Evolutionary conservation across 345 rosid species (phyloP), one percentile per base, ranked within the genome.

Genomic region (Ailanthus altissimus): DNA sequence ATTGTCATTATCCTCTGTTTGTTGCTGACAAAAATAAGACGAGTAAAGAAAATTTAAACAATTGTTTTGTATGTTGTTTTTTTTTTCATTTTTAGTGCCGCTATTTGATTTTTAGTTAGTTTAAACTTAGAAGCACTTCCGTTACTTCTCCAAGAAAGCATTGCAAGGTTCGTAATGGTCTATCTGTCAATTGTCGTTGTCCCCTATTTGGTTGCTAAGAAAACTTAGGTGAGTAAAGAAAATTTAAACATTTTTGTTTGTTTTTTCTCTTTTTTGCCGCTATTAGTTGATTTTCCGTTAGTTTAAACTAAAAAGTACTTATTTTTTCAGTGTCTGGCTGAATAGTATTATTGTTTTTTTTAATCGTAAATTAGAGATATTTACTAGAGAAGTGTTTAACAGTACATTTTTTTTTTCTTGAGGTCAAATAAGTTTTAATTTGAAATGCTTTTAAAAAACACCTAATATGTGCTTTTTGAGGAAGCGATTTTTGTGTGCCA

Each of bases 1-100:
- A 46, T 73, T 6, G 11, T 61, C 64, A 57, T 49, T 72, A 26
- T 72, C 16, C 7, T 56, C 23, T 63, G 65, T 68, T 61, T 28
- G 40, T 62, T 74, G 21, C 73, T 12, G 54, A 73, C 60, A 49
- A 36, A 61, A 18, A 6, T 18, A 0, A n/a, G n/a, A n/a, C n/a
- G n/a, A n/a, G n/a, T n/a, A n/a, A n/a, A n/a, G n/a, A n/a, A n/a
- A n/a, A n/a, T n/a, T n/a, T n/a, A n/a, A n/a, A n/a, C n/a, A n/a
- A n/a, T n/a, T n/a, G n/a, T n/a, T n/a, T n/a, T n/a, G n/a, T n/a
- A n/a, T n/a, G n/a, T n/a, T n/a, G n/a, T n/a, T n/a, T n/a, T n/a
- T n/a, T n/a, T n/a, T n/a, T n/a, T n/a, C n/a, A n/a, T n/a, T n/a
- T n/a, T n/a, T n/a, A n/a, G n/a, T n/a, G n/a, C n/a, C n/a, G n/a